A percentile compares a stretch with the other conserved stretches of the same genome.
phyloP scores from a whole-genome alignment of 176 grass and related monocot species.

The Hyparrhenia diplandra region DNA sequence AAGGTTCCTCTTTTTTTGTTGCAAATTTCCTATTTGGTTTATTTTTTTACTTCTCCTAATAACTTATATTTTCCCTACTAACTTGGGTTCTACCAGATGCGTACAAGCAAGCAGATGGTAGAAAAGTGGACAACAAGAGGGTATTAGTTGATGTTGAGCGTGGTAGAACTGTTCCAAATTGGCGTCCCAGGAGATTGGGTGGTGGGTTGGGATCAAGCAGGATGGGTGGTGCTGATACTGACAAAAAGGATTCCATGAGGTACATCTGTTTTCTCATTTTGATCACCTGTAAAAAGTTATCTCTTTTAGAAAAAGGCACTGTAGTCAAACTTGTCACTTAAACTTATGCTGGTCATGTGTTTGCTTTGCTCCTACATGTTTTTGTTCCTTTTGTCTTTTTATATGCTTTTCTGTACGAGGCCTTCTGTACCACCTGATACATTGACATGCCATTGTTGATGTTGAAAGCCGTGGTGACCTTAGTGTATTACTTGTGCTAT shows the following conservation, averaged over 20 bases:
- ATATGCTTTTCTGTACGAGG: neutral
- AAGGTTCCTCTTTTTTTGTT: neutral
- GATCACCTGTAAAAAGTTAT: neutral
- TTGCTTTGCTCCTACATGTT: neutral
- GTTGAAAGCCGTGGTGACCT: neutral
- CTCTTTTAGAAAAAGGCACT: neutral
- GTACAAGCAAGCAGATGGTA: constrained; percentile 93
- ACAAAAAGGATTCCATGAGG: constrained; percentile 34
- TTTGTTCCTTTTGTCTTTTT: neutral
- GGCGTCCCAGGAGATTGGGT: constrained; percentile 88
- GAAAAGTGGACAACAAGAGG: constrained; percentile 66
- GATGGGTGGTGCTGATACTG: constrained; percentile 52
- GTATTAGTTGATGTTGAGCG: constrained; percentile 95
- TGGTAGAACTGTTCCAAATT: constrained; percentile 94
- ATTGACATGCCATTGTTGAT: neutral
- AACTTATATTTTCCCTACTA: neutral
- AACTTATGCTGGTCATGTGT: no score
- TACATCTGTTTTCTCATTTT: constrained; percentile 2
- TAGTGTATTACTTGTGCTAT: neutral
- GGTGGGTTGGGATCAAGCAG: constrained; percentile 97
- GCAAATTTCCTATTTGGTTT: neutral
- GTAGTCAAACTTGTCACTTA: neutral
- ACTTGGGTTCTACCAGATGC: constrained; percentile 51
- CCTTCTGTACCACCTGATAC: neutral
- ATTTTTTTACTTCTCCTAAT: neutral